These are phyloP conservation scores for Ballota nigra DNA, from an alignment of 257 asterid genomes.

Conservation along the genomic window DNA sequence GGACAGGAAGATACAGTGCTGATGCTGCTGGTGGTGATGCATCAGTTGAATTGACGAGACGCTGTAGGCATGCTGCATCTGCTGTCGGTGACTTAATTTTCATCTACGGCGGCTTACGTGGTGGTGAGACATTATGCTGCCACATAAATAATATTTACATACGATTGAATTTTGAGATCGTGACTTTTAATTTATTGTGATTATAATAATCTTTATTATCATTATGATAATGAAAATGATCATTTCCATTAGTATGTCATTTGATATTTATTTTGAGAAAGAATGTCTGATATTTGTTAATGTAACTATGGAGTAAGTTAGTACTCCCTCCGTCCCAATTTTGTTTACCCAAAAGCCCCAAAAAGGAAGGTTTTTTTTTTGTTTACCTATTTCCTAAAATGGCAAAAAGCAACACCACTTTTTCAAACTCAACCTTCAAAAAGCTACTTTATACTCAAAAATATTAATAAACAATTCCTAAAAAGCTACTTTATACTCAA, in stretches of 20 bases:
- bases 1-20: conserved; percentile 96
- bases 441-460: too few species aligned
- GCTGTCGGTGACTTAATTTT: conserved; percentile 97
- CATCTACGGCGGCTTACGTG: conserved; percentile 98
- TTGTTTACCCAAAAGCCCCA: too few species aligned
- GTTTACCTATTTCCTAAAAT: too few species aligned
- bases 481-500: too few species aligned
- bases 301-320: background rate
- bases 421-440: too few species aligned
- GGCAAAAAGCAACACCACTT: too few species aligned
- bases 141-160: background rate
- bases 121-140: conserved; percentile 63
- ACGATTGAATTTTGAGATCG: conserved; percentile 17
- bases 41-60: conserved; percentile 93
- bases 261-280: too few species aligned
- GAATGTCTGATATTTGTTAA: background rate
- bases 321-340: too few species aligned
- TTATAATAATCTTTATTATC: background rate
- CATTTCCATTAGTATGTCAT: background rate
- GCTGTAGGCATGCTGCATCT: conserved; percentile 98
- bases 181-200: background rate
- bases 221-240: background rate
- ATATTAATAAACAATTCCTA: too few species aligned
- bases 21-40: conserved; percentile 99
- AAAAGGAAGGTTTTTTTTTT: too few species aligned